Conservation (phyloP, 176 grass and related monocot species). For the Guadua angustifolia region DNA sequence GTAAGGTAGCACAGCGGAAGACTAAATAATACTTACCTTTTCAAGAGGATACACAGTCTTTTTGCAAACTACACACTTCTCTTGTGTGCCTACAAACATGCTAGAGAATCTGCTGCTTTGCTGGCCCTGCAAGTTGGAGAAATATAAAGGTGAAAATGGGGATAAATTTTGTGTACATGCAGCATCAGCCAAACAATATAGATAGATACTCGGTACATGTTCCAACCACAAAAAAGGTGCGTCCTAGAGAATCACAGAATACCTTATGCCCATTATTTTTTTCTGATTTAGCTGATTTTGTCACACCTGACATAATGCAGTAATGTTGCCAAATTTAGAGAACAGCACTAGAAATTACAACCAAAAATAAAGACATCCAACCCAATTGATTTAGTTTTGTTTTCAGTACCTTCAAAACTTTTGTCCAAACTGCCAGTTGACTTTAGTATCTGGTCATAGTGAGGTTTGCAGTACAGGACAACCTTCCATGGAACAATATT, state of each 20-base stretch:
- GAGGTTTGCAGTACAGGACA: constrained; percentile 94
- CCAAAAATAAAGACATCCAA: constrained; percentile 9
- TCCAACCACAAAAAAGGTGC: constrained; percentile 1
- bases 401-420: constrained; percentile 94
- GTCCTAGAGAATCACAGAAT: constrained; percentile 36
- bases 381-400: constrained; percentile 15
- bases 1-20: constrained; percentile 8
- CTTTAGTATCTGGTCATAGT: constrained; percentile 97
- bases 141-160: constrained; percentile 19
- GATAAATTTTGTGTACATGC: constrained; percentile 4
- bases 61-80: constrained; percentile 87
- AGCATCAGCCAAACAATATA: constrained; percentile 3
- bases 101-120: constrained; percentile 75
- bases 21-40: constrained; percentile 62
- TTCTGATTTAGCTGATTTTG: constrained; percentile 71
- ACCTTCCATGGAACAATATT: constrained; percentile 89
- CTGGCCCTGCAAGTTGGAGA: constrained; percentile 52
- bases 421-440: constrained; percentile 96
- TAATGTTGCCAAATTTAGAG: constrained; percentile 23
- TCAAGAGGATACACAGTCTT: constrained; percentile 95
- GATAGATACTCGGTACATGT: background rate
- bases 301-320: constrained; percentile 55
- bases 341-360: background rate
- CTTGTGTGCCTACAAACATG: constrained; percentile 89
- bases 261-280: constrained; percentile 74